Evolutionary conservation across 345 rosid genomes (phyloP).

Genomic region (Xanthoceras sorbifolium): DNA sequence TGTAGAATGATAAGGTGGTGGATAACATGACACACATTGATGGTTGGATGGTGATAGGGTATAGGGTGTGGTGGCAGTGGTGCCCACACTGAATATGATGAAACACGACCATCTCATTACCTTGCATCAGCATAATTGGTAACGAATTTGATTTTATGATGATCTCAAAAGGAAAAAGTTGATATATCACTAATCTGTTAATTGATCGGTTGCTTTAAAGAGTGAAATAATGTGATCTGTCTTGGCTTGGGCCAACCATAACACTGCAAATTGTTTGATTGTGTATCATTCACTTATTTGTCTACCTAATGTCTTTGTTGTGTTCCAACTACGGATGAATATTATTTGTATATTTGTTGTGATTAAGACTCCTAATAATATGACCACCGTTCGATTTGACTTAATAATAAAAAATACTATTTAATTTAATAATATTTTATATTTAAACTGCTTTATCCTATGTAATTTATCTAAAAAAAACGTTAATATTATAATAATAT

Average conservation of each 20-base stretch:
- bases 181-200: background rate
- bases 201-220: background rate
- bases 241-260: background rate
- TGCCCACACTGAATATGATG: background rate
- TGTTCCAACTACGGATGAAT: background rate
- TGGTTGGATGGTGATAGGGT: background rate
- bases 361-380: background rate
- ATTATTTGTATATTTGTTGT: background rate
- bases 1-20: background rate
- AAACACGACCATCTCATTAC: background rate
- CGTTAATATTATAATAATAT: too few species aligned
- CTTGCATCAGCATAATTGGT: background rate
- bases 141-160: background rate
- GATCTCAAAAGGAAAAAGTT: background rate
- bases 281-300: background rate
- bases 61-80: background rate
- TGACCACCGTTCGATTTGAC: too few species aligned
- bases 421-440: too few species aligned
- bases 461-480: too few species aligned
- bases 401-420: too few species aligned
- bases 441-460: too few species aligned
- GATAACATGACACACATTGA: background rate
- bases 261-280: background rate
- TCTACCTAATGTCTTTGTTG: background rate
- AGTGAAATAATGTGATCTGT: background rate